A percentile compares a stretch with the other conserved stretches of the same genome.
These are phyloP conservation scores for Jaltomata sinuosa DNA, from an alignment of 257 asterid species.

Conservation along the genomic window DNA sequence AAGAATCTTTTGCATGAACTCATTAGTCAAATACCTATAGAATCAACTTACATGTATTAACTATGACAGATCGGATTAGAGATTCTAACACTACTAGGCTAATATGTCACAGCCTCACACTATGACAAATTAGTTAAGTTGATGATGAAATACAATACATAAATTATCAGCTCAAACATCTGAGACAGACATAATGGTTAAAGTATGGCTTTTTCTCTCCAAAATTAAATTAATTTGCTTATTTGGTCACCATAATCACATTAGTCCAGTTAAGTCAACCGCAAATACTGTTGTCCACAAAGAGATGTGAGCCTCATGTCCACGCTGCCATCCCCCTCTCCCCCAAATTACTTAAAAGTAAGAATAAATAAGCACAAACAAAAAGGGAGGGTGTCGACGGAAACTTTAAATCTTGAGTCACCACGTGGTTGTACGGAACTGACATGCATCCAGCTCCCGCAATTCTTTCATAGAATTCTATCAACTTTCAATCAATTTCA, in stretches of 20 bases:
- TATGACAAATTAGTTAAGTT: neutral
- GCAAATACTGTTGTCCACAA: neutral
- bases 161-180: neutral
- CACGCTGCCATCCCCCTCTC: neutral
- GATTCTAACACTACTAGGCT: neutral
- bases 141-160: neutral
- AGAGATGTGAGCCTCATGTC: neutral
- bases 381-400: neutral
- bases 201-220: neutral
- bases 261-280: neutral
- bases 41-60: neutral
- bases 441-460: neutral
- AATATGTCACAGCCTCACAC: neutral
- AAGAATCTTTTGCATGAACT: neutral
- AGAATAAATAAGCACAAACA: neutral
- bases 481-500: no score
- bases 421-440: neutral
- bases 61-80: neutral
- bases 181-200: neutral
- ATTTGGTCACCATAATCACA: neutral
- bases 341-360: no score
- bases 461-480: no score
- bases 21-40: neutral
- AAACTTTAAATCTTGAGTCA: no score
- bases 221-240: neutral